Conservation (phyloP, 192 early-diverging fungal genomes). For the Mortierella alpina region DNA sequence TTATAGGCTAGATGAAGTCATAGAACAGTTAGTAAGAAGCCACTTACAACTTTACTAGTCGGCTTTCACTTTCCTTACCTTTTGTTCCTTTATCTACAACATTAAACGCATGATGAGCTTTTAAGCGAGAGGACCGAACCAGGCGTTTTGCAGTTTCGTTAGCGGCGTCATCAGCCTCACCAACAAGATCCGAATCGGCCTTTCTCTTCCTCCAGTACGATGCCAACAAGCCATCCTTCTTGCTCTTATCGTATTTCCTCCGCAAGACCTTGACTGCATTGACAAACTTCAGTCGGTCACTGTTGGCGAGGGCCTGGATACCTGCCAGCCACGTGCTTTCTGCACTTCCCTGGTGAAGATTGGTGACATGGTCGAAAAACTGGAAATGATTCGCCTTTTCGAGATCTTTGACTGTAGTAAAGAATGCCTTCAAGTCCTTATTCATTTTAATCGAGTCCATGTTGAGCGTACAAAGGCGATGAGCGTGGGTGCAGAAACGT, state of each 20-base stretch:
- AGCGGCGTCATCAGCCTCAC: too few relatives aligned
- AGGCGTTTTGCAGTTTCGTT: too few relatives aligned
- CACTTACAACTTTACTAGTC: too few relatives aligned
- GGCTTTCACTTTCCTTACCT: too few relatives aligned
- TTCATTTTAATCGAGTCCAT: slow-evolving; percentile 10
- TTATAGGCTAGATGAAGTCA: too few relatives aligned
- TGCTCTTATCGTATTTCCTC: slow-evolving; percentile 16
- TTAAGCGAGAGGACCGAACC: too few relatives aligned
- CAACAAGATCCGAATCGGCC: too few relatives aligned
- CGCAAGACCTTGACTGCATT: slow-evolving; percentile 1
- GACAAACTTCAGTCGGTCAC: not conserved
- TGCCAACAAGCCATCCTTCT: slow-evolving; percentile 11
- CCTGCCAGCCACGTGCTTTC: slow-evolving; percentile 11
- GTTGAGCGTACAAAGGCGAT: slow-evolving; percentile 7
- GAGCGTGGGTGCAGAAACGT: too few relatives aligned
- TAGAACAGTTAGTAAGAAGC: too few relatives aligned
- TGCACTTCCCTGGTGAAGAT: slow-evolving; percentile 4
- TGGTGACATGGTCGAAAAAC: slow-evolving; percentile 3
- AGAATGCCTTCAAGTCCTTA: slow-evolving; percentile 6
- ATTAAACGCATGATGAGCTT: too few relatives aligned
- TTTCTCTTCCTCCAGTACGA: not conserved
- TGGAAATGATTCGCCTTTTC: slow-evolving; percentile 5
- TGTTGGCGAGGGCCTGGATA: not conserved
- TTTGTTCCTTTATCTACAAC: too few relatives aligned
- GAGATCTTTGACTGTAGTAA: not conserved